Evolutionary conservation across 805 yeast genomes (phyloP).

Genomic region (Yamadazyma olivae): DNA sequence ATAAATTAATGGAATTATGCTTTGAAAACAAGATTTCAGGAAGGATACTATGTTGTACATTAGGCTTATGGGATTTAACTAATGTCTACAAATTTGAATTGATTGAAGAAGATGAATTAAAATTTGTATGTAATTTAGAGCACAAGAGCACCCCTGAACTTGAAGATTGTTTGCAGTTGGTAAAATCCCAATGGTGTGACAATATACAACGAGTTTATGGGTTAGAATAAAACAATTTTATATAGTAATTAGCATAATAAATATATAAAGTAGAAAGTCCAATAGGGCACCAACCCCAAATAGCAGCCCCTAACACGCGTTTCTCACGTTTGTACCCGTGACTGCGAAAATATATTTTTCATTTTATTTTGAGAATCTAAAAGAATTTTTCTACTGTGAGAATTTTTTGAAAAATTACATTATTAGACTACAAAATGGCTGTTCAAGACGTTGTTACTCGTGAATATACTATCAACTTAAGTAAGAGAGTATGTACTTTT

Average conservation of each 20-base stretch:
- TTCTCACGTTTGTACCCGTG: not conserved
- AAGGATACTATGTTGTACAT: constrained; percentile 29
- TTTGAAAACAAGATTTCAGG: constrained; percentile 21
- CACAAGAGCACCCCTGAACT: not conserved
- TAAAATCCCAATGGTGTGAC: constrained; percentile 23
- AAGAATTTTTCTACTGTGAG: constrained; percentile 8
- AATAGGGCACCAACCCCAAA: constrained; percentile 1
- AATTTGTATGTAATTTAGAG: not conserved
- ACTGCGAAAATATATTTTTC: too few relatives aligned
- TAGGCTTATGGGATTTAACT: constrained; percentile 37
- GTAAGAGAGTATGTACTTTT: constrained; percentile 85
- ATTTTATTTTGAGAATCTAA: not conserved
- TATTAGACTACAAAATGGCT: constrained; percentile 61
- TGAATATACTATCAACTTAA: constrained; percentile 99
- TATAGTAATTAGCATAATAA: not conserved
- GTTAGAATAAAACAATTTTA: constrained; percentile 21
- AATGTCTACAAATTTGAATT: constrained; percentile 14
- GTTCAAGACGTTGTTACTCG: constrained; percentile 99
- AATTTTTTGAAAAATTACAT: constrained; percentile 11
- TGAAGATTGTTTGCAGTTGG: constrained; percentile 12
- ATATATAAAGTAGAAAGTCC: not conserved
- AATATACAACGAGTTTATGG: constrained; percentile 32
- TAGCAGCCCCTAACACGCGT: not conserved
- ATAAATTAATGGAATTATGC: constrained; percentile 14
- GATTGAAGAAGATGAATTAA: constrained; percentile 6